phyloP scores from a whole-genome alignment of 2,329 filamentous ascomycete genomes.

The Colletotrichum lentis region DNA sequence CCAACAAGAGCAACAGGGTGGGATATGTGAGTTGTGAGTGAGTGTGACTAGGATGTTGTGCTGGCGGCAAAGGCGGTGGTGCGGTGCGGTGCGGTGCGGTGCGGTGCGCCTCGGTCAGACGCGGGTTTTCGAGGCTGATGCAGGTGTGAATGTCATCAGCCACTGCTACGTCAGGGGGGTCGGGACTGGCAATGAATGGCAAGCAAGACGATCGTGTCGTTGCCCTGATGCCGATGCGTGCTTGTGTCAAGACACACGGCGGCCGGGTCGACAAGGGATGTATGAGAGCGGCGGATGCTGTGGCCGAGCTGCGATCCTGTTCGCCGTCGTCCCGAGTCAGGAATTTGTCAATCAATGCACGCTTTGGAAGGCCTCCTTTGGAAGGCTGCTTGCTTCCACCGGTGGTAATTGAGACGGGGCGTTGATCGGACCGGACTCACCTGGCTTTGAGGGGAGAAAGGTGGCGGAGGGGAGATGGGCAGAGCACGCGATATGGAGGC shows the following conservation, averaged over 20 bases:
- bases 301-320: slow-evolving; percentile 21
- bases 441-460: neutral
- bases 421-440: neutral
- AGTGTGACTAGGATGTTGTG: slow-evolving; percentile 16
- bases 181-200: neutral
- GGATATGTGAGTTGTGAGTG: neutral
- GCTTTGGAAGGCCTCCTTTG: neutral
- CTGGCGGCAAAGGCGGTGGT: slow-evolving; percentile 34
- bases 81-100: slow-evolving; percentile 22
- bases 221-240: neutral
- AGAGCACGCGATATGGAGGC: slow-evolving; percentile 12
- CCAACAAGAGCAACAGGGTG: neutral
- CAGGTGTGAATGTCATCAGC: neutral
- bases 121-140: slow-evolving; percentile 20
- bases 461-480: neutral
- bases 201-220: neutral
- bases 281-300: slow-evolving; percentile 2
- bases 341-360: neutral
- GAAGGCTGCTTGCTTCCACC: neutral
- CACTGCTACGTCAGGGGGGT: neutral
- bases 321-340: slow-evolving; percentile 26
- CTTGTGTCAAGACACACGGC: neutral
- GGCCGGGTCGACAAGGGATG: neutral
- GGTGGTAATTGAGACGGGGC: neutral
- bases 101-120: slow-evolving; percentile 30